Percentiles rank a stretch among this genome's conserved stretches.
Conservation (phyloP, 2,329 filamentous ascomycete species). For the Colletotrichum theobromicola region DNA sequence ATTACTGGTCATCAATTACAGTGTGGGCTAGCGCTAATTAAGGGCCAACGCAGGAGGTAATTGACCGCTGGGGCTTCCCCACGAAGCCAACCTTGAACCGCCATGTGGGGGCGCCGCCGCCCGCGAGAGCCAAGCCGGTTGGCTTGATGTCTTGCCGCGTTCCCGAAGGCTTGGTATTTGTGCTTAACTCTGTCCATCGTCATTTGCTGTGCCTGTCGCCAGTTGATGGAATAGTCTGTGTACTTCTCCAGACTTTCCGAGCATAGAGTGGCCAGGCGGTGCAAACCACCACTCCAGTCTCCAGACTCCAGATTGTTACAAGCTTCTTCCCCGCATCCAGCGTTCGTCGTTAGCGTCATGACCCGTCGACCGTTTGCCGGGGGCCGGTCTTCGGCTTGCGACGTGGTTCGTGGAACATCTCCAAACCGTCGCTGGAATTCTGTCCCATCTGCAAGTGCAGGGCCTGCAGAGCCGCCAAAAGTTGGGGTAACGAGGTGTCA, state of each 20-base stretch:
- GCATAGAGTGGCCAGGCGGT: not conserved
- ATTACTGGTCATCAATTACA: not conserved
- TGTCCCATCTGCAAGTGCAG: conserved; percentile 1
- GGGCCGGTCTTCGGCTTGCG: not conserved
- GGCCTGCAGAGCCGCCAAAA: conserved; percentile 16
- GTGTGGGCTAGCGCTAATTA: conserved; percentile 15
- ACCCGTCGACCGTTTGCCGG: not conserved
- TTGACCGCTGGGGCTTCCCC: not conserved
- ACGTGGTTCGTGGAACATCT: conserved; percentile 19
- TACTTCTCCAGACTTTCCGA: not conserved
- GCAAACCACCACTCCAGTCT: not conserved
- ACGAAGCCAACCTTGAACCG: not conserved
- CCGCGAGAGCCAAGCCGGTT: conserved; percentile 7
- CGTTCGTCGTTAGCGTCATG: not conserved
- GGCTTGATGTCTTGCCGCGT: conserved; percentile 3
- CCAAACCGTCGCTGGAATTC: not conserved
- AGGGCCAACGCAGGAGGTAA: not conserved
- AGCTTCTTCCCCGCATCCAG: not conserved
- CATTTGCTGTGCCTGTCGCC: not conserved
- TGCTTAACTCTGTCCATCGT: not conserved
- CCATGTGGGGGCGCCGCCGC: not conserved
- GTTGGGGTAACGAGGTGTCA: not conserved
- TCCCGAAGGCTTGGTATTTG: conserved; percentile 9
- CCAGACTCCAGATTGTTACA: not conserved
- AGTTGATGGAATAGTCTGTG: not conserved